Evolutionary conservation across 352 stramenopile species (phyloP).

Genomic region (Pythium guiyangense): DNA sequence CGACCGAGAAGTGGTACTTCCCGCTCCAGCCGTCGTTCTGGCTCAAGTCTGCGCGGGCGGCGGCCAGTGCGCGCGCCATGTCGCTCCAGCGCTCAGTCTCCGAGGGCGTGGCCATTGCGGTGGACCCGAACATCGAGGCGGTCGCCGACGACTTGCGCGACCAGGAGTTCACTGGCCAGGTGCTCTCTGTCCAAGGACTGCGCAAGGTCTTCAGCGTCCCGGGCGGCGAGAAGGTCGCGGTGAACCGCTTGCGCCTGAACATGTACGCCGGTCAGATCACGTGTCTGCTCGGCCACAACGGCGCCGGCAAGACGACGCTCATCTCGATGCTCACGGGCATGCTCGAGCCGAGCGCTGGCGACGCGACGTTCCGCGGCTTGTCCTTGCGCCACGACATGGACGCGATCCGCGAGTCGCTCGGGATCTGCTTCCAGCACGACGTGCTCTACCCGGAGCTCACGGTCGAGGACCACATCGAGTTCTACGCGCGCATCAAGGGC

Average conservation of each 20-base stretch:
- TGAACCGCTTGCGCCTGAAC: conserved; percentile 79
- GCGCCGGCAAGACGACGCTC: conserved; percentile 71
- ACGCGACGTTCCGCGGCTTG: too few species aligned
- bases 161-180: conserved; percentile 45
- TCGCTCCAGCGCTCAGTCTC: conserved; percentile 6
- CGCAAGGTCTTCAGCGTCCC: conserved; percentile 77
- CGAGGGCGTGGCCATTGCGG: conserved; percentile 4
- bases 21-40: conserved; percentile 84
- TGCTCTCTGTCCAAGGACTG: conserved; percentile 47
- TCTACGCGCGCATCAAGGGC: too few species aligned
- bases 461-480: too few species aligned
- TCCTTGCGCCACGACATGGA: too few species aligned
- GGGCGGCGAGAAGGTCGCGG: conserved; percentile 80
- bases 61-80: neutral
- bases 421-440: too few species aligned
- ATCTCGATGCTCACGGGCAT: conserved; percentile 79
- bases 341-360: conserved; percentile 31
- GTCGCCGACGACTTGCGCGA: conserved; percentile 31
- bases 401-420: too few species aligned
- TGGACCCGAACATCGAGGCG: conserved; percentile 44
- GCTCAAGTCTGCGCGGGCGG: conserved; percentile 15
- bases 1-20: conserved; percentile 91
- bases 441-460: too few species aligned
- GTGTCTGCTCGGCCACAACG: conserved; percentile 72
- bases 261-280: conserved; percentile 78